phyloP scores from a whole-genome alignment of 176 grass and related monocot species.

The Aegilops bicornis region DNA sequence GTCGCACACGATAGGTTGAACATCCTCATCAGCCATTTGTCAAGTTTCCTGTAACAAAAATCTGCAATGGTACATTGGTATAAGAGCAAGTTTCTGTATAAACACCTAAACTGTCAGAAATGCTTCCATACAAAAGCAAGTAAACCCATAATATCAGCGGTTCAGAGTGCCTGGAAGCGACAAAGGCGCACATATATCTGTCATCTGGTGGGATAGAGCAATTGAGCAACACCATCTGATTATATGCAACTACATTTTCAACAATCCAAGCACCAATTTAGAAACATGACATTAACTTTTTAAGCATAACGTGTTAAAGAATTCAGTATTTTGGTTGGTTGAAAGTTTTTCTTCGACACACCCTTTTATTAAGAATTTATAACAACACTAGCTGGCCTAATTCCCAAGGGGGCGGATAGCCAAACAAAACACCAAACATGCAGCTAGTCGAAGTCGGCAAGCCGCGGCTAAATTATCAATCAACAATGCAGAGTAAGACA shows the following conservation, averaged over 20 bases:
- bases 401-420: not conserved
- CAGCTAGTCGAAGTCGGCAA: not conserved
- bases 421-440: not conserved
- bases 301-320: not conserved
- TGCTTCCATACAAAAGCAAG: not conserved
- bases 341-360: not conserved
- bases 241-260: not conserved
- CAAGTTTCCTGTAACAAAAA: slow-evolving; percentile 25
- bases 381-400: not conserved
- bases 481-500: not conserved
- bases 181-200: not conserved
- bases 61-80: not conserved
- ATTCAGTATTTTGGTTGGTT: not conserved
- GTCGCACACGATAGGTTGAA: slow-evolving; percentile 77
- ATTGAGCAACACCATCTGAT: not conserved
- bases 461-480: not conserved
- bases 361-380: not conserved
- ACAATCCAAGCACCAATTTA: not conserved
- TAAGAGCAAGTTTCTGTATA: not conserved
- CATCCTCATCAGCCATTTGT: slow-evolving; percentile 83
- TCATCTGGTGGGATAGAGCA: not conserved
- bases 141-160: not conserved
- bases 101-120: not conserved
- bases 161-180: not conserved
- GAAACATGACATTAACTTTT: not conserved